A percentile compares a stretch with the other conserved stretches of the same genome.
Conservation (phyloP, 225 moss, liverwort and hornwort genomes). For the Sphagnum tenellum region DNA sequence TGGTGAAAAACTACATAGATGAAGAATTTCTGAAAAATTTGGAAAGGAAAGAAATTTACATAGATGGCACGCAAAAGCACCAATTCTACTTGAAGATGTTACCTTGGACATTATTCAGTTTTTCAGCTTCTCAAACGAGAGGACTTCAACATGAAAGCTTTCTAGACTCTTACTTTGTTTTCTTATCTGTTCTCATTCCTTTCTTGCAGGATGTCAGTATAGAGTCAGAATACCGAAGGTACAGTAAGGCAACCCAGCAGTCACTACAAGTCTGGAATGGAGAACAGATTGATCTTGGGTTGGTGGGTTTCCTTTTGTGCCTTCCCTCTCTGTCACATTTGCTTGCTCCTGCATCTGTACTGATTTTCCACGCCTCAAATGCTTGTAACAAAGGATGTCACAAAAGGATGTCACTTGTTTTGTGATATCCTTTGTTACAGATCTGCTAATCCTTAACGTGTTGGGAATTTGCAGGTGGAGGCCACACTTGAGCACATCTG, state of each 20-base stretch:
- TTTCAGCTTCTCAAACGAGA: too few species aligned
- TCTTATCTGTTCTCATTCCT: not conserved
- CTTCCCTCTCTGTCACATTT: not conserved
- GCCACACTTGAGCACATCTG: conserved; percentile 82
- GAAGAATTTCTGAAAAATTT: too few species aligned
- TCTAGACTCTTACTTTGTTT: too few species aligned
- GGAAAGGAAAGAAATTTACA: too few species aligned
- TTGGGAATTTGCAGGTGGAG: conserved; percentile 61
- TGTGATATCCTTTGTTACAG: not conserved
- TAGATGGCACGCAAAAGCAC: too few species aligned
- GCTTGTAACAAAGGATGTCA: too few species aligned
- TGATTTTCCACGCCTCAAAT: too few species aligned
- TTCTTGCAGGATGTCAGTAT: conserved; percentile 46
- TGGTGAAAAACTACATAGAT: too few species aligned
- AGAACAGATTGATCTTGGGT: conserved; percentile 75
- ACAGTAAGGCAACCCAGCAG: conserved; percentile 60
- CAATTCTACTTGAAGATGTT: too few species aligned
- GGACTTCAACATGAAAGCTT: too few species aligned
- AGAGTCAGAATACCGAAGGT: conserved; percentile 58
- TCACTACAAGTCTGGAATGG: conserved; percentile 81
- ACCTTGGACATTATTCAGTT: too few species aligned
- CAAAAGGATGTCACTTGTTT: not conserved
- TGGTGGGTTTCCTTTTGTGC: conserved; percentile 40
- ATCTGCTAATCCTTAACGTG: not conserved
- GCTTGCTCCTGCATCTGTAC: not conserved